phyloP scores from a whole-genome alignment of 495 filamentous ascomycete species.

The Neurospora hispaniola region DNA sequence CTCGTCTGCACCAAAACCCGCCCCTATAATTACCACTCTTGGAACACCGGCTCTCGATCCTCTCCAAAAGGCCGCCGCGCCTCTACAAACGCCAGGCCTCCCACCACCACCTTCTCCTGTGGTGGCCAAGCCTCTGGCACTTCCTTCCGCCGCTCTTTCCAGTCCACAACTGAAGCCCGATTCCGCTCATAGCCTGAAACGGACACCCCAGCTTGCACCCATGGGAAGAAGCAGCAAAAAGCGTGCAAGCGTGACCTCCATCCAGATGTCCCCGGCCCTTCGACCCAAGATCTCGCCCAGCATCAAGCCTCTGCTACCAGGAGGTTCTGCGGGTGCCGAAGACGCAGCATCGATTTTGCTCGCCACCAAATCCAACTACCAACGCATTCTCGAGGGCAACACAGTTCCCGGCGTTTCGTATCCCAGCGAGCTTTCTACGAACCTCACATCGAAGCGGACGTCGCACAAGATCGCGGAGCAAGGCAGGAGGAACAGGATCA shows the following conservation, averaged over 20 bases:
- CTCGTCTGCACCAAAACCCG: slow-evolving; percentile 25
- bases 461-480: slow-evolving; percentile 98
- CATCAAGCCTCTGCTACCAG: slow-evolving; percentile 83
- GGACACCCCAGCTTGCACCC: slow-evolving; percentile 35
- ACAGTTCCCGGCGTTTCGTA: slow-evolving; percentile 83
- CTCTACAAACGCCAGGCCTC: slow-evolving; percentile 27
- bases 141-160: slow-evolving; percentile 34
- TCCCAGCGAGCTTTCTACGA: slow-evolving; percentile 80
- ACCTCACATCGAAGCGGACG: slow-evolving; percentile 90
- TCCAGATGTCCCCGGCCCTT: slow-evolving; percentile 69
- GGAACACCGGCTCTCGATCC: slow-evolving; percentile 18
- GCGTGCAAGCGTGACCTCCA: slow-evolving; percentile 62
- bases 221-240: slow-evolving; percentile 45
- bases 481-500: slow-evolving; percentile 89
- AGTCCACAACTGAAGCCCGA: slow-evolving; percentile 43
- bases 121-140: slow-evolving; percentile 27
- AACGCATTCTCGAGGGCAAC: slow-evolving; percentile 91
- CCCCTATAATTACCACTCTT: slow-evolving; percentile 36
- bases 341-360: slow-evolving; percentile 76
- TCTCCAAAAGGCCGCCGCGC: neutral
- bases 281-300: slow-evolving; percentile 89
- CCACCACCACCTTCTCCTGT: slow-evolving; percentile 37
- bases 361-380: slow-evolving; percentile 93
- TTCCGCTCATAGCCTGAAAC: slow-evolving; percentile 25
- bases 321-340: slow-evolving; percentile 38